A percentile compares a stretch with the other conserved stretches of the same genome.
phyloP scores from a whole-genome alignment of 139 green algal species.

The Chlorella sp. region DNA sequence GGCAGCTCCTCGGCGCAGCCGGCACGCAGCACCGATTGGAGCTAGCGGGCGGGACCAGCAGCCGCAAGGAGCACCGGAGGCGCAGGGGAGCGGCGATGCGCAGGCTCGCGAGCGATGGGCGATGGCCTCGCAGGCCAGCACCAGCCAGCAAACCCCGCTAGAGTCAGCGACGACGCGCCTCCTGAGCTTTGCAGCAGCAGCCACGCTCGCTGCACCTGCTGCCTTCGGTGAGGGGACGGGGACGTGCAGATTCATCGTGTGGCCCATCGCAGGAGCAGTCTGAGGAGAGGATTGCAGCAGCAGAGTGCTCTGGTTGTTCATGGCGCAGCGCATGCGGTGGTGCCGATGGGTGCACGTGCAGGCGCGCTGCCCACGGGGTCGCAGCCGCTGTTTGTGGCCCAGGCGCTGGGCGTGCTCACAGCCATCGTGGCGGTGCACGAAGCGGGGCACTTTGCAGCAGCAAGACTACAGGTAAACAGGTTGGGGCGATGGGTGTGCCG shows the following conservation, averaged over 20 bases:
- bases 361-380: neutral
- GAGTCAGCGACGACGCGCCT: neutral
- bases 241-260: neutral
- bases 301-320: neutral
- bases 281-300: too few relatives aligned
- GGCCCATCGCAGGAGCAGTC: neutral
- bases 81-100: too few relatives aligned
- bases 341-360: neutral
- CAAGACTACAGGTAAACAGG: slow-evolving; percentile 45
- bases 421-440: slow-evolving; percentile 88
- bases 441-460: slow-evolving; percentile 85
- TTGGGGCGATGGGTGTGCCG: too few relatives aligned
- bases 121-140: too few relatives aligned
- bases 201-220: neutral
- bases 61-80: too few relatives aligned
- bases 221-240: neutral
- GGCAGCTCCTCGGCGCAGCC: too few relatives aligned
- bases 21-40: too few relatives aligned
- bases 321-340: neutral
- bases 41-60: too few relatives aligned
- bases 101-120: too few relatives aligned
- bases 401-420: slow-evolving; percentile 76
- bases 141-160: neutral
- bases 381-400: slow-evolving; percentile 38
- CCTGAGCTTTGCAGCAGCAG: neutral